Base-by-base conservation (phyloP, 192 early-diverging fungal species). In the Coemansia sp. region DNA sequence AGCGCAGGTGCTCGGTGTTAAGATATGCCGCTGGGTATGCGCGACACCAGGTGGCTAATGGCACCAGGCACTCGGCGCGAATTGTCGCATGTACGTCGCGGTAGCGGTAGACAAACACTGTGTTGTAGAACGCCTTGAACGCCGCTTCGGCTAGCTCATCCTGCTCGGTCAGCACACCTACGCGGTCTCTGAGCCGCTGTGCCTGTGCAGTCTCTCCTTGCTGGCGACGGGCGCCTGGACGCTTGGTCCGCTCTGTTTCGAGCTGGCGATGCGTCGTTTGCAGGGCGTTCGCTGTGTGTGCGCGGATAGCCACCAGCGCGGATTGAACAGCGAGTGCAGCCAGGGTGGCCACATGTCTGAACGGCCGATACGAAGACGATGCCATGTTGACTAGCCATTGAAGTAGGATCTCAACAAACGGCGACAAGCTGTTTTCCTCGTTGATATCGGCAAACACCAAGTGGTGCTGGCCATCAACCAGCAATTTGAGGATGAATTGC, bases 31-130 rank as follows among this genome's bases (percentile, higher is more conserved):
- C 78, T 6, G 90, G 88, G 58, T 82, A 83, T 17, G 64, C 66
- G 8, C 63, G 53, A 52, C 94, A 87, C 89, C 91, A 95, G 5
- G 64, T 47, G 30, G 92, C 87, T 11, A 99, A 75, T 33, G 89
- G 88, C 30, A 72, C 70, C 2, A 96, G 67, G 50, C 93, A 95
- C 41, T 96, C 94, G 4, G 64, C 64, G 14, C 96, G 85, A 46
- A 99, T 92, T 3, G 80, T 50, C 2, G 92, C 59, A 50, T 94
- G 90, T 4, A 83, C 87, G 69, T 99, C 96, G 22, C 93, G 85
- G 53, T 87, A 88, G 23, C 96, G 79, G 60, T 93, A 89, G 19
- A 89, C 79, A 78, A 95, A 99, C 11, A 99, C 80, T 28, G 86
- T 80, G 26, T 87, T 83, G 77, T 92, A 93, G 46, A 90, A 80